Conservation (phyloP, 2,329 filamentous ascomycete genomes). For the Pezicula rhizophila region DNA sequence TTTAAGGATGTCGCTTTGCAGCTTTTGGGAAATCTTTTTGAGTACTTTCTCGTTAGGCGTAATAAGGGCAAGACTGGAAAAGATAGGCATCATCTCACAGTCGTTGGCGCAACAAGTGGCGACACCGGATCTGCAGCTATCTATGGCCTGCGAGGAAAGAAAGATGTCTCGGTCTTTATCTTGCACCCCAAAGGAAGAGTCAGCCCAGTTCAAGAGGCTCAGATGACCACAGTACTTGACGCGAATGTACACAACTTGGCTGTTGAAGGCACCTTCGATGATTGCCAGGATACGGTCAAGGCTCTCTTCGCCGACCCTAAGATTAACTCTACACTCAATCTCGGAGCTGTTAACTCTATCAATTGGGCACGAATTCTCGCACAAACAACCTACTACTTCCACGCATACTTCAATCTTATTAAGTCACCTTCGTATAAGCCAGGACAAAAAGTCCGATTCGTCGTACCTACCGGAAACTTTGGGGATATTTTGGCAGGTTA, state of each 20-base stretch:
- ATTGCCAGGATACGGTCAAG: constrained; percentile 97
- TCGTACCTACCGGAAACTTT: constrained; percentile 95
- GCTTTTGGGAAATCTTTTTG: constrained; percentile 92
- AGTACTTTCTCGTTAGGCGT: constrained; percentile 74
- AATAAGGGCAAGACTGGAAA: constrained; percentile 62
- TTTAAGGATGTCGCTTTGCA: constrained; percentile 96
- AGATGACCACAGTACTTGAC: constrained; percentile 94
- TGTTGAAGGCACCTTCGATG: constrained; percentile 87
- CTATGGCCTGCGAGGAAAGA: constrained; percentile 89
- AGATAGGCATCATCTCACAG: constrained; percentile 69
- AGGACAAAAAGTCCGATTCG: constrained; percentile 70
- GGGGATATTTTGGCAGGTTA: constrained; percentile 91
- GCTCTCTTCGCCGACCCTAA: constrained; percentile 81
- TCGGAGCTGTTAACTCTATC: constrained; percentile 94
- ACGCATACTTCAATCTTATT: constrained; percentile 81
- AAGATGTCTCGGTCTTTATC: constrained; percentile 95
- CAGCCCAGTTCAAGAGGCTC: constrained; percentile 86
- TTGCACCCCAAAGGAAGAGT: constrained; percentile 87
- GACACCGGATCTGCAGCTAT: constrained; percentile 94
- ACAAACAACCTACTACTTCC: constrained; percentile 96
- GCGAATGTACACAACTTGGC: constrained; percentile 88
- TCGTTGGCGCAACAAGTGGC: constrained; percentile 80
- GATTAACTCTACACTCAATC: constrained; percentile 74
- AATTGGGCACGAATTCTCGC: constrained; percentile 94
- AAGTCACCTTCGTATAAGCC: constrained; percentile 55